Percentiles rank a stretch among this genome's conserved stretches.
phyloP scores from a whole-genome alignment of 257 asterid genomes.

The Solanum verrucosum region DNA sequence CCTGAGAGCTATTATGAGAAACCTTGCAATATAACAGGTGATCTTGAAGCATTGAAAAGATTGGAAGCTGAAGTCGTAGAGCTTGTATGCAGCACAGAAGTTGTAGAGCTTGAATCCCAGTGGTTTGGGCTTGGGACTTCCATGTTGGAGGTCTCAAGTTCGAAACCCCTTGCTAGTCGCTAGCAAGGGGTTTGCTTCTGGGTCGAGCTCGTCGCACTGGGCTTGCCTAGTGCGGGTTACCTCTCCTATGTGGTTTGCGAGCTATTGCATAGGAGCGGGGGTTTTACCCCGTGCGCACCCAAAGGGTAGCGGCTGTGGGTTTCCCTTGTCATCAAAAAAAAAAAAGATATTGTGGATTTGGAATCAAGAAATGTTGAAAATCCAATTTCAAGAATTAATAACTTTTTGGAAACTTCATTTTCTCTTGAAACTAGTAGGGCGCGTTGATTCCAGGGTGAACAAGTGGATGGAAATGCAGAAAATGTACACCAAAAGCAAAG shows the following conservation, averaged over 20 bases:
- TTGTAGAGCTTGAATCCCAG: too few relatives aligned
- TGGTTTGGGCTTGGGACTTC: too few relatives aligned
- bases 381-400: neutral
- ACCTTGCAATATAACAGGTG: neutral
- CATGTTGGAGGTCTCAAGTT: too few relatives aligned
- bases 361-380: neutral
- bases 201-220: too few relatives aligned
- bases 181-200: too few relatives aligned
- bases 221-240: too few relatives aligned
- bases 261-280: too few relatives aligned
- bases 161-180: too few relatives aligned
- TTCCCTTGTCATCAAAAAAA: too few relatives aligned
- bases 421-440: neutral
- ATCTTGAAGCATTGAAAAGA: neutral
- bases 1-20: neutral
- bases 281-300: too few relatives aligned
- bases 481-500: neutral
- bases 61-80: neutral
- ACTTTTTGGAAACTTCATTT: neutral
- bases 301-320: too few relatives aligned
- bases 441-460: neutral
- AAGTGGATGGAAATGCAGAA: neutral
- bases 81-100: neutral
- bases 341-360: neutral
- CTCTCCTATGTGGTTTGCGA: too few relatives aligned